phyloP scores from a whole-genome alignment of 2,329 filamentous ascomycete genomes.

The Ilyonectria destructans region DNA sequence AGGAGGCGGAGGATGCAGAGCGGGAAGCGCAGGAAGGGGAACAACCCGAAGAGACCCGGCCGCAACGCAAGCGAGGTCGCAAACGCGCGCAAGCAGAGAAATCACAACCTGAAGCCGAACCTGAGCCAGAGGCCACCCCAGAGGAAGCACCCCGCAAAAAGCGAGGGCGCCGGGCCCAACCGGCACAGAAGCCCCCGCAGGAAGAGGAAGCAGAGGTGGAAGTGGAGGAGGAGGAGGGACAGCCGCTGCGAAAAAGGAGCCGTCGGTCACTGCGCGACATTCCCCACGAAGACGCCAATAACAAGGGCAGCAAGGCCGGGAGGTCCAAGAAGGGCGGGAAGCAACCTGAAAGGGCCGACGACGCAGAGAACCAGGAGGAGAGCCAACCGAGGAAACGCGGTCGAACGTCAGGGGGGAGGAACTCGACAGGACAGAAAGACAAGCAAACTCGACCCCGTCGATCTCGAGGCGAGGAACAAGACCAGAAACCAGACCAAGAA shows the following conservation, averaged over 20 bases:
- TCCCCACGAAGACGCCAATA: slow-evolving; percentile 30
- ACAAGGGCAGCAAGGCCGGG: slow-evolving; percentile 36
- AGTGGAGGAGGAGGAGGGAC: slow-evolving; percentile 6
- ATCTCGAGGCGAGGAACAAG: slow-evolving; percentile 23
- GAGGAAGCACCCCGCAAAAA: slow-evolving; percentile 35
- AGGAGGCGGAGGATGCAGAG: slow-evolving; percentile 33
- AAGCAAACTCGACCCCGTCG: neutral
- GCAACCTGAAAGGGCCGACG: slow-evolving; percentile 23
- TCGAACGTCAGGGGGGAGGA: slow-evolving; percentile 25
- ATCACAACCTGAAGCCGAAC: slow-evolving; percentile 23
- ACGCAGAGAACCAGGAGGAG: slow-evolving; percentile 29
- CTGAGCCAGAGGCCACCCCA: neutral
- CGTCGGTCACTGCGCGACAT: slow-evolving; percentile 41
- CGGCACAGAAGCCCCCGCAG: slow-evolving; percentile 16
- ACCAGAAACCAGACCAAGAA: slow-evolving; percentile 26
- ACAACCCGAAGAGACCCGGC: slow-evolving; percentile 26
- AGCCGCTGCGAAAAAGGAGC: slow-evolving; percentile 32
- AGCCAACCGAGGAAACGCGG: slow-evolving; percentile 37
- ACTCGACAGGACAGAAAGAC: slow-evolving; percentile 11
- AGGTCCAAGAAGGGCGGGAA: slow-evolving; percentile 32
- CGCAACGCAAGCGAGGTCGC: slow-evolving; percentile 36
- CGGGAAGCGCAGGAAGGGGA: slow-evolving; percentile 30
- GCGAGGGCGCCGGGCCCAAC: slow-evolving; percentile 28
- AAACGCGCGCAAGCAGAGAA: slow-evolving; percentile 30
- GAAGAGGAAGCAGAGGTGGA: slow-evolving; percentile 28